These are phyloP conservation scores for Colletotrichum gigasporum DNA, from an alignment of 2,329 filamentous ascomycete species.

Conservation along the genomic window DNA sequence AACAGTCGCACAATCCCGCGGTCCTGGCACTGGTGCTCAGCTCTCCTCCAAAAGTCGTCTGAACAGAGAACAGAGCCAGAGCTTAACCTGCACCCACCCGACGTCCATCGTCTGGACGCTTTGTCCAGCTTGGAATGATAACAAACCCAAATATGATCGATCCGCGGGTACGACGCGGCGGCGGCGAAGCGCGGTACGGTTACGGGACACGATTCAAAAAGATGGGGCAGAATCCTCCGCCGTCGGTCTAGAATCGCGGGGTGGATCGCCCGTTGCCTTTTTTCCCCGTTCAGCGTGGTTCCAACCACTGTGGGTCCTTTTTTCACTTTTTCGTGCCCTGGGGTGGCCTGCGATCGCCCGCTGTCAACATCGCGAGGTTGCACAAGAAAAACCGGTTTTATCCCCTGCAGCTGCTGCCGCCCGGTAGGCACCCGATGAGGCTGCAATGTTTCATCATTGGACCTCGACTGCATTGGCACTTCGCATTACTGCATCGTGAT, in stretches of 20 bases:
- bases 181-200: slow-evolving; percentile 24
- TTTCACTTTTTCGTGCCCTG: not conserved
- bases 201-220: slow-evolving; percentile 24
- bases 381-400: slow-evolving; percentile 29
- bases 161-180: slow-evolving; percentile 19
- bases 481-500: slow-evolving; percentile 24
- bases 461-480: slow-evolving; percentile 21
- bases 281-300: not conserved
- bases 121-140: slow-evolving; percentile 23
- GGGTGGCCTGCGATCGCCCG: slow-evolving; percentile 23
- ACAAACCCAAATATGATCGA: slow-evolving; percentile 27
- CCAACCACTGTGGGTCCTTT: too few relatives aligned
- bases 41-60: slow-evolving; percentile 15
- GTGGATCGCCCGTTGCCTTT: slow-evolving; percentile 7
- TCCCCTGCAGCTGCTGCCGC: slow-evolving; percentile 8
- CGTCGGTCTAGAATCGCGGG: slow-evolving; percentile 2
- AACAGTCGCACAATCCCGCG: slow-evolving; percentile 23
- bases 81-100: slow-evolving; percentile 21
- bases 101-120: slow-evolving; percentile 4
- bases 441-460: slow-evolving; percentile 33
- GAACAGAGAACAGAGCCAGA: slow-evolving; percentile 3
- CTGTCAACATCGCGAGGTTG: slow-evolving; percentile 16
- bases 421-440: slow-evolving; percentile 24
- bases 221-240: slow-evolving; percentile 6
- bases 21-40: slow-evolving; percentile 11